phyloP scores from a whole-genome alignment of 2,329 filamentous ascomycete species.

The Fusarium sp. region DNA sequence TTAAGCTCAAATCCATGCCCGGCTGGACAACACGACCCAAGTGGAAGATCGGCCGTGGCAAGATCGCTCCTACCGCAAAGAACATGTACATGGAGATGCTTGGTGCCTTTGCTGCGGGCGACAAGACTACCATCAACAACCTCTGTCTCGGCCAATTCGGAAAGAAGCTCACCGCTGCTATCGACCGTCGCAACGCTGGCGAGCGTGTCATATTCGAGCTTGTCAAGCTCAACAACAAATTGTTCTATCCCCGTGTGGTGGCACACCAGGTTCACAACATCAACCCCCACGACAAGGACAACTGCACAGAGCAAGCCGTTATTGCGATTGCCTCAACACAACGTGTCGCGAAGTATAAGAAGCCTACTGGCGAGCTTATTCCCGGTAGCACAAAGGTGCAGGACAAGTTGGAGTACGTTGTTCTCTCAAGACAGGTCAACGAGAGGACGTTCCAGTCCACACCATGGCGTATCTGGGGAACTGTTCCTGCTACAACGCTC shows the following conservation, averaged over 20 bases:
- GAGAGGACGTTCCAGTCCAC: slow-evolving; percentile 60
- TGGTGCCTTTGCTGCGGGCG: slow-evolving; percentile 69
- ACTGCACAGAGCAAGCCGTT: slow-evolving; percentile 64
- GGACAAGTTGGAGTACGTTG: slow-evolving; percentile 72
- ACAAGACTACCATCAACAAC: slow-evolving; percentile 62
- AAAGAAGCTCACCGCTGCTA: slow-evolving; percentile 63
- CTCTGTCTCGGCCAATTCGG: slow-evolving; percentile 68
- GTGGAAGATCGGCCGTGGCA: slow-evolving; percentile 58
- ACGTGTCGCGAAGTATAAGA: slow-evolving; percentile 60
- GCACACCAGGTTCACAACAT: slow-evolving; percentile 66
- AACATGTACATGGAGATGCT: slow-evolving; percentile 72
- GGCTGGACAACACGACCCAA: slow-evolving; percentile 55
- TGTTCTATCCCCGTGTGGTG: slow-evolving; percentile 62
- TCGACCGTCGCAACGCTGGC: slow-evolving; percentile 63
- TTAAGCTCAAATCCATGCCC: slow-evolving; percentile 62
- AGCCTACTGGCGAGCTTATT: slow-evolving; percentile 54
- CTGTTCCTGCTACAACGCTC: slow-evolving; percentile 65
- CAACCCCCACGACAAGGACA: slow-evolving; percentile 56
- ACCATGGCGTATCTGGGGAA: slow-evolving; percentile 76
- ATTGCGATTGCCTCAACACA: slow-evolving; percentile 70
- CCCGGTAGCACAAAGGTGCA: slow-evolving; percentile 63
- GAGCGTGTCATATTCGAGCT: slow-evolving; percentile 67
- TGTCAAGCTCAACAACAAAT: slow-evolving; percentile 59
- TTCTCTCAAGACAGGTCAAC: slow-evolving; percentile 65
- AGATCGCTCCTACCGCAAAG: slow-evolving; percentile 65